Conservation (phyloP, 2,329 filamentous ascomycete species). For the Penicillium frequentans region DNA sequence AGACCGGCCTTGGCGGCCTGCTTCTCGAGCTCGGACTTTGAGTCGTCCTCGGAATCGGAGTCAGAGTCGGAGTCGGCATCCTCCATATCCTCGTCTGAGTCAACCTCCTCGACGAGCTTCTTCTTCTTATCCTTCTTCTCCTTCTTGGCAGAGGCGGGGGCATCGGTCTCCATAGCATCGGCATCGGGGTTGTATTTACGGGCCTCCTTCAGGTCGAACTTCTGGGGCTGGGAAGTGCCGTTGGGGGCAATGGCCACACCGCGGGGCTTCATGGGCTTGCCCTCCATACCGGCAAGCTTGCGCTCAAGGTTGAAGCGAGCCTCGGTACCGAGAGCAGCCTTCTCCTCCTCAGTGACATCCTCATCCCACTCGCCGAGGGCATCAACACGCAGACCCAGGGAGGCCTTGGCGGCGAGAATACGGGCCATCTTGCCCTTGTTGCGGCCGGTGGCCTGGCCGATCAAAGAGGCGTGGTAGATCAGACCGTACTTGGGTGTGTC, state of each 20-base stretch:
- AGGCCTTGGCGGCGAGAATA: constrained; percentile 91
- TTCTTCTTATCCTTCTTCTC: constrained; percentile 48
- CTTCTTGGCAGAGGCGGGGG: constrained; percentile 51
- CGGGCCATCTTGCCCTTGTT: constrained; percentile 99
- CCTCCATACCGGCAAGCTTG: constrained; percentile 66
- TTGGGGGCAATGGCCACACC: constrained; percentile 74
- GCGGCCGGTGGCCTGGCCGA: constrained; percentile 94
- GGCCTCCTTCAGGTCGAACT: constrained; percentile 82
- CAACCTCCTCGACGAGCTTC: constrained; percentile 48
- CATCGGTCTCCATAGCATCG: constrained; percentile 74
- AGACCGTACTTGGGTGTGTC: constrained; percentile 98
- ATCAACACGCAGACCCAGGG: constrained; percentile 89
- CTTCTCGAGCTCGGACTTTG: constrained; percentile 49
- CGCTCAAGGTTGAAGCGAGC: constrained; percentile 51
- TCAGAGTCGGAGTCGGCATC: constrained; percentile 36
- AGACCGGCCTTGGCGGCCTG: constrained; percentile 67
- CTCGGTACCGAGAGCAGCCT: constrained; percentile 72
- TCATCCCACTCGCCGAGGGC: constrained; percentile 78
- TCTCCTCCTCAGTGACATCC: constrained; percentile 84
- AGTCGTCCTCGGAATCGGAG: constrained; percentile 32
- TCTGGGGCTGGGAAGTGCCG: constrained; percentile 63
- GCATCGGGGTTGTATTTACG: constrained; percentile 94
- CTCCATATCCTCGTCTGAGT: constrained; percentile 45
- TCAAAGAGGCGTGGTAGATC: constrained; percentile 87
- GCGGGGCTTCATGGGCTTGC: constrained; percentile 80